Percentiles rank a stretch among this genome's conserved stretches.
Evolutionary conservation across 2,329 filamentous ascomycete genomes (phyloP).

Genomic region (Corynespora cassiicola): DNA sequence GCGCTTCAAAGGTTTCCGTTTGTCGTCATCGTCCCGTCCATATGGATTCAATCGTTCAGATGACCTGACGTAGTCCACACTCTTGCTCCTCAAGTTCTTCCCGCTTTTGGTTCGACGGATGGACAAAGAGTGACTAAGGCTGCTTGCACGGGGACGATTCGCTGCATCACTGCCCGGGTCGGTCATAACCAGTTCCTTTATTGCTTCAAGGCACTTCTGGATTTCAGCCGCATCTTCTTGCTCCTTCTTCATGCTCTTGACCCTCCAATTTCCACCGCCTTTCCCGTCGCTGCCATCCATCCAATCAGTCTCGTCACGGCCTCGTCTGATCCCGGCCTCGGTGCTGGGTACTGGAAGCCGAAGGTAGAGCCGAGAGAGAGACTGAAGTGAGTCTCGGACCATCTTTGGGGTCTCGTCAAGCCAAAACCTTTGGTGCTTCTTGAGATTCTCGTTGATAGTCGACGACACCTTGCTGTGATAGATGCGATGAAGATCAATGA

Average conservation of each 20-base stretch:
- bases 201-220: slow-evolving; percentile 21
- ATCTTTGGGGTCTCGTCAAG: slow-evolving; percentile 19
- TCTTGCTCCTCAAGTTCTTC: slow-evolving; percentile 11
- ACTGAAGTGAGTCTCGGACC: slow-evolving; percentile 21
- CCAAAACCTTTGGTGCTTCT: slow-evolving; percentile 28
- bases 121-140: slow-evolving; percentile 7
- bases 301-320: slow-evolving; percentile 23
- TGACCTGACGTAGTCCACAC: not conserved
- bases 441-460: slow-evolving; percentile 16
- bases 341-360: slow-evolving; percentile 31
- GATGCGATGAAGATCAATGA: slow-evolving; percentile 27
- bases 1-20: slow-evolving; percentile 20
- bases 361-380: slow-evolving; percentile 23
- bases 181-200: slow-evolving; percentile 18
- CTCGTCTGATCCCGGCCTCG: slow-evolving; percentile 18
- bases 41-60: not conserved
- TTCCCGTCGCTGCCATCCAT: slow-evolving; percentile 28
- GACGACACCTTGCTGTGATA: slow-evolving; percentile 22
- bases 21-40: slow-evolving; percentile 7
- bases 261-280: slow-evolving; percentile 21
- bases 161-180: slow-evolving; percentile 1
- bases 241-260: slow-evolving; percentile 29
- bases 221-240: slow-evolving; percentile 23
- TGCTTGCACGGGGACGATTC: slow-evolving; percentile 6
- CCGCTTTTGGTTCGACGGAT: slow-evolving; percentile 10